These are phyloP conservation scores for Malassezia yamatoensis DNA, from an alignment of 1,284 basidiomycete genomes.

Conservation along the genomic window DNA sequence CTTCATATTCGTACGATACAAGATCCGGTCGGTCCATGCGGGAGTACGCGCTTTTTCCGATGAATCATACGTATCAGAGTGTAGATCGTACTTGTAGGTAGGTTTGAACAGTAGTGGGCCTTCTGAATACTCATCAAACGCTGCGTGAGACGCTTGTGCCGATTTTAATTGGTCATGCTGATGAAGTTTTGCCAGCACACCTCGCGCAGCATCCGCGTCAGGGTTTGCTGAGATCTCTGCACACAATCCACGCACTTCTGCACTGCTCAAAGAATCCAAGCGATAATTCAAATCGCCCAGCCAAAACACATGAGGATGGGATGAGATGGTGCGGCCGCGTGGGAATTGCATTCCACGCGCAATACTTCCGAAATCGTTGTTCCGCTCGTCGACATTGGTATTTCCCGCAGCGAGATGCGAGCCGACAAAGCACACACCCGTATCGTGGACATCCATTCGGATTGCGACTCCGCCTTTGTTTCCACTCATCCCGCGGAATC, in stretches of 20 bases:
- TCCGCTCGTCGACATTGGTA: conserved; percentile 74
- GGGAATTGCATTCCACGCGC: conserved; percentile 69
- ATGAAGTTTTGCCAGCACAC: conserved; percentile 64
- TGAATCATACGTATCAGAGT: conserved; percentile 75
- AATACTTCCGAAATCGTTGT: conserved; percentile 85
- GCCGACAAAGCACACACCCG: conserved; percentile 87
- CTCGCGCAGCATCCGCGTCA: conserved; percentile 27
- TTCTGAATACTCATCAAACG: conserved; percentile 76
- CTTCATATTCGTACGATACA: conserved; percentile 56
- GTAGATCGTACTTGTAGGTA: conserved; percentile 73
- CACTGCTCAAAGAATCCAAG: conserved; percentile 67
- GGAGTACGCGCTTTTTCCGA: conserved; percentile 93
- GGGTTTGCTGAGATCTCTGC: conserved; percentile 37
- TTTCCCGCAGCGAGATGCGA: conserved; percentile 93
- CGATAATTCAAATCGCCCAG: conserved; percentile 90
- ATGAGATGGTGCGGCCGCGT: conserved; percentile 73
- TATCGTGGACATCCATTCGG: conserved; percentile 77
- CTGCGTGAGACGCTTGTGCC: conserved; percentile 41
- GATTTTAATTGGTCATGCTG: conserved; percentile 57
- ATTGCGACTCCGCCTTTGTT: conserved; percentile 84
- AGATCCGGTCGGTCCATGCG: conserved; percentile 68
- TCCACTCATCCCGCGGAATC: conserved; percentile 87
- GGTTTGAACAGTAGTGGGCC: conserved; percentile 77
- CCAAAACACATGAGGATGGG: conserved; percentile 84
- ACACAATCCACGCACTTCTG: conserved; percentile 61